phyloP scores from a whole-genome alignment of 108 stramenopile genomes.

The Chaetoceros muelleri region DNA sequence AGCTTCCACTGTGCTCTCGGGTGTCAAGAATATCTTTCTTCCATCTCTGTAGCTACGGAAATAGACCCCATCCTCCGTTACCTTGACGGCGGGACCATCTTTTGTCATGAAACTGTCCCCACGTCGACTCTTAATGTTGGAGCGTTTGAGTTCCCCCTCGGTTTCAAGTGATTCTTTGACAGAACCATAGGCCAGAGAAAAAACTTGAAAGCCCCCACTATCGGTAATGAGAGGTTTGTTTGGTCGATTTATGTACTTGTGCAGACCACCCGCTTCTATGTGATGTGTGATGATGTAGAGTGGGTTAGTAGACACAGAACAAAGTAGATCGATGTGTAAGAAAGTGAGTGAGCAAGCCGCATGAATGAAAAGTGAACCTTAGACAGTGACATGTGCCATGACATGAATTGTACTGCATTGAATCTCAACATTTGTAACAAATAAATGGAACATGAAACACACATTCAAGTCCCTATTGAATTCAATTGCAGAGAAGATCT shows the following conservation, averaged over 20 bases:
- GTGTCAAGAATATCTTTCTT: constrained; percentile 72
- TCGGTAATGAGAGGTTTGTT: constrained; percentile 86
- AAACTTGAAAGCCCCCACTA: constrained; percentile 90
- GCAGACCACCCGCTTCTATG: constrained; percentile 79
- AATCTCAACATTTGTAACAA: too few species aligned
- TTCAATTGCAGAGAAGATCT: not conserved
- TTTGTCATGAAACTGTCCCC: not conserved
- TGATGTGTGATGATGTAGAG: too few species aligned
- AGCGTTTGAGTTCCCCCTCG: constrained; percentile 76
- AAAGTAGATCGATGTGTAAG: too few species aligned
- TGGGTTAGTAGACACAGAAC: too few species aligned
- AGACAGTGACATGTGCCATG: too few species aligned
- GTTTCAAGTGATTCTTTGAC: constrained; percentile 69
- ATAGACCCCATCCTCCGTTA: constrained; percentile 80
- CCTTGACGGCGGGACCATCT: constrained; percentile 58
- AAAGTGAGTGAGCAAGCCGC: too few species aligned
- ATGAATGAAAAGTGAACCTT: too few species aligned
- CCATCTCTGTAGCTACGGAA: constrained; percentile 90
- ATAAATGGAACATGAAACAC: not conserved
- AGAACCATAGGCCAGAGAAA: constrained; percentile 75
- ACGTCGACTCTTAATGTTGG: constrained; percentile 2
- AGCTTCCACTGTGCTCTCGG: constrained; percentile 80
- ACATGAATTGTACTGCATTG: too few species aligned
- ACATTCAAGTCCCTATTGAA: not conserved
- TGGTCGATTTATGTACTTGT: constrained; percentile 66